These are phyloP conservation scores for Phlegmacium glaucopus DNA, from an alignment of 768 basidiomycete species.

Conservation along the genomic window DNA sequence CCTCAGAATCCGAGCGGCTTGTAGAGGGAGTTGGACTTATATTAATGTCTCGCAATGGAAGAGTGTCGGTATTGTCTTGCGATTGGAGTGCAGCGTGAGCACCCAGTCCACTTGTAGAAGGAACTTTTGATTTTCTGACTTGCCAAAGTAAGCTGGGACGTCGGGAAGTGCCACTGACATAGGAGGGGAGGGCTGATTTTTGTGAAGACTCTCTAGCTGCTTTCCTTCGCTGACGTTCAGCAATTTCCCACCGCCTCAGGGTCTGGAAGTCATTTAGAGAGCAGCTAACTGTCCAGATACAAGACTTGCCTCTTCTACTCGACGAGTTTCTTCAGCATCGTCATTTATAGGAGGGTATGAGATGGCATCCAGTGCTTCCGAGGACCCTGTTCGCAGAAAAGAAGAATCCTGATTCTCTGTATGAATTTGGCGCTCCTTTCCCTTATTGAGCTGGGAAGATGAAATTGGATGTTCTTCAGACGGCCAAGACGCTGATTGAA, in stretches of 20 bases:
- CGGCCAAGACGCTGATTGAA: slow-evolving; percentile 6
- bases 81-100: slow-evolving; percentile 46
- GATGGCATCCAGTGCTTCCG: slow-evolving; percentile 23
- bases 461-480: slow-evolving; percentile 6
- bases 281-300: neutral
- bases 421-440: slow-evolving; percentile 24
- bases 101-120: slow-evolving; percentile 31
- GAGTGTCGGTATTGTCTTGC: slow-evolving; percentile 47
- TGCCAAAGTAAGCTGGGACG: slow-evolving; percentile 60
- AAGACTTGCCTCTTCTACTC: slow-evolving; percentile 63
- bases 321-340: slow-evolving; percentile 62
- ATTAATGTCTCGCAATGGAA: slow-evolving; percentile 54
- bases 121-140: slow-evolving; percentile 32
- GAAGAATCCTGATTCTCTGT: slow-evolving; percentile 18
- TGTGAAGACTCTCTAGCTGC: slow-evolving; percentile 55
- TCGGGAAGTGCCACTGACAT: slow-evolving; percentile 56
- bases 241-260: slow-evolving; percentile 72
- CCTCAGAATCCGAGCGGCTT: slow-evolving; percentile 26
- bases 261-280: slow-evolving; percentile 43
- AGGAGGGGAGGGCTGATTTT: slow-evolving; percentile 32
- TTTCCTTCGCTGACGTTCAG: slow-evolving; percentile 74
- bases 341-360: slow-evolving; percentile 68
- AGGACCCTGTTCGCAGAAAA: slow-evolving; percentile 12
- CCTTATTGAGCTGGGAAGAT: slow-evolving; percentile 19
- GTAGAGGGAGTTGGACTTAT: slow-evolving; percentile 38